These are phyloP conservation scores for Cryptococcus wingfieldii DNA, from an alignment of 1,284 basidiomycete species.

Conservation along the genomic window DNA sequence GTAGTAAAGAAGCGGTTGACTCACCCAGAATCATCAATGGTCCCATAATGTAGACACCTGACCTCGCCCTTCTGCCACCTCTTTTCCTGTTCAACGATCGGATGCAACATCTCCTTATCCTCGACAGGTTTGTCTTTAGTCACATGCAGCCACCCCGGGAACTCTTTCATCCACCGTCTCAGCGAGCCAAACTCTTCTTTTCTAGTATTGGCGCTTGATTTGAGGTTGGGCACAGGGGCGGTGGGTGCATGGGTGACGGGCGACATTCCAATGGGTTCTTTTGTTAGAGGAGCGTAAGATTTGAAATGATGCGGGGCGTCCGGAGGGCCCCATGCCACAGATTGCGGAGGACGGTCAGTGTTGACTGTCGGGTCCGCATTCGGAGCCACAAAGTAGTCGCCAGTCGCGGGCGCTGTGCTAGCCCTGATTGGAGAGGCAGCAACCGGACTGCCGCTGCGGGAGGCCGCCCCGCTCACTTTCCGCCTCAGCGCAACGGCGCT, in stretches of 20 bases:
- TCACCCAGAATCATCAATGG: slow-evolving; percentile 46
- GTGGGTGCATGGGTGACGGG: background rate
- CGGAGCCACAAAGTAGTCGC: too few species aligned
- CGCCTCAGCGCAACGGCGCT: background rate
- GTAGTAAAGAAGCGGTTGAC: background rate
- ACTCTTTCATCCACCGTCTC: slow-evolving; percentile 31
- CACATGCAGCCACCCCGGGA: slow-evolving; percentile 35
- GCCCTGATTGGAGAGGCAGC: background rate
- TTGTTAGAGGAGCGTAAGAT: background rate
- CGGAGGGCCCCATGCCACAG: too few species aligned
- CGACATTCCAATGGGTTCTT: background rate
- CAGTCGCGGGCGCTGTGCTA: too few species aligned
- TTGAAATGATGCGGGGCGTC: background rate
- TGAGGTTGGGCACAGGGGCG: background rate
- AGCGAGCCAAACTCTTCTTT: slow-evolving; percentile 22
- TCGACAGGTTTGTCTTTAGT: background rate
- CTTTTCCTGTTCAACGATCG: background rate
- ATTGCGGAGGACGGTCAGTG: too few species aligned
- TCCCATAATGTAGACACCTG: slow-evolving; percentile 47
- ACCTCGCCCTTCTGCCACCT: slow-evolving; percentile 43
- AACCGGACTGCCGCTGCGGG: background rate
- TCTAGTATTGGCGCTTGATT: too few species aligned
- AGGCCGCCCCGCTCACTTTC: background rate
- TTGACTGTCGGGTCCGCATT: too few species aligned
- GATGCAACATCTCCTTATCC: background rate